Evolutionary conservation across 495 filamentous ascomycete genomes (phyloP).

Genomic region (Penicillium canescens): DNA sequence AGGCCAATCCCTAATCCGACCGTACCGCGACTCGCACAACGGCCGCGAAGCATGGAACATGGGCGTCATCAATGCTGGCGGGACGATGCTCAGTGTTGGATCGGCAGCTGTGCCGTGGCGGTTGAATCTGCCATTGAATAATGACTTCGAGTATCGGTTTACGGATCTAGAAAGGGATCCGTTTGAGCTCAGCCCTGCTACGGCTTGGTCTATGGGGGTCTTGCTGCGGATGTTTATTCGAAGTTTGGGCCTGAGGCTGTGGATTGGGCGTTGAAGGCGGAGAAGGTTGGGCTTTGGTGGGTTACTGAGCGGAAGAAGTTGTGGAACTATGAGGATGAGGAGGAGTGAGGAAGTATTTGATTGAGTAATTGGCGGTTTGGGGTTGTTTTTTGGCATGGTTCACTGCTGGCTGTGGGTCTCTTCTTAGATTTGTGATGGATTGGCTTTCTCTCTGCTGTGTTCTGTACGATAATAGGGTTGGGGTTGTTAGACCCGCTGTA

Average conservation of each 20-base stretch:
- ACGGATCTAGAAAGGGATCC: conserved; percentile 36
- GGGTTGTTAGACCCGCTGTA: too few species aligned
- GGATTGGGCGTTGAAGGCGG: conserved; percentile 38
- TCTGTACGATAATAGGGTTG: too few species aligned
- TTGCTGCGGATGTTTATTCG: conserved; percentile 25
- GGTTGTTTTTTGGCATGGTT: too few species aligned
- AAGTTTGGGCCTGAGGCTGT: conserved; percentile 37
- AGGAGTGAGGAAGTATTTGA: too few species aligned
- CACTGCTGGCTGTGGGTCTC: too few species aligned
- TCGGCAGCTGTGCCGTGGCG: conserved; percentile 40
- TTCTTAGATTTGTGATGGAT: too few species aligned
- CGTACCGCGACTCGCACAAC: conserved; percentile 32
- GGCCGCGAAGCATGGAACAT: conserved; percentile 44
- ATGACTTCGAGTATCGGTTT: conserved; percentile 40
- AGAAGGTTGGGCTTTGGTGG: conserved; percentile 39
- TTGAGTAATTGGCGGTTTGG: too few species aligned
- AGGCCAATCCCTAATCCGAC: conserved; percentile 47
- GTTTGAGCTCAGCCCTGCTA: conserved; percentile 31
- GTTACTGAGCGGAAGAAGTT: conserved; percentile 33
- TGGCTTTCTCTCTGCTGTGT: too few species aligned
- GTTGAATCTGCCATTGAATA: conserved; percentile 41
- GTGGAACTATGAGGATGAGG: conserved; percentile 24
- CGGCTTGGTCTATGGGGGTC: conserved; percentile 32
- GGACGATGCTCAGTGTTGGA: conserved; percentile 39
- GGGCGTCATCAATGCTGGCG: conserved; percentile 48